Evolutionary conservation across 768 basidiomycete species (phyloP).

Genomic region (Pholiota molesta): DNA sequence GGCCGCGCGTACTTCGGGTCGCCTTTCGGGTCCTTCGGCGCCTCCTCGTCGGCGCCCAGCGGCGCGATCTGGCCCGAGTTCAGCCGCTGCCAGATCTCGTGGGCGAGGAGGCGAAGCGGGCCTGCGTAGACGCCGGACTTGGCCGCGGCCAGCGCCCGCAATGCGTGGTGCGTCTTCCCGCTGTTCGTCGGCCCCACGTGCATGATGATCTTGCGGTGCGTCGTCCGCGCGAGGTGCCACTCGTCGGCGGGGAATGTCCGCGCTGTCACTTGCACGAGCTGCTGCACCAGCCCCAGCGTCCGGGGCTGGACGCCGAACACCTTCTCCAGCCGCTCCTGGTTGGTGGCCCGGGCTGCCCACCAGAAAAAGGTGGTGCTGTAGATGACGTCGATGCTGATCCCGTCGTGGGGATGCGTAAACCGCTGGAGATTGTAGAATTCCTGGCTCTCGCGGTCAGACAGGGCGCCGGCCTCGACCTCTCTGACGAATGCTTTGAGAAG

Average conservation of each 20-base stretch:
- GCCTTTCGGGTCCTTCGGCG: conserved; percentile 31
- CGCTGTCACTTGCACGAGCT: conserved; percentile 40
- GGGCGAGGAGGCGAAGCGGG: conserved; percentile 89
- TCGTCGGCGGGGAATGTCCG: conserved; percentile 50
- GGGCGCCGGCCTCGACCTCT: conserved; percentile 38
- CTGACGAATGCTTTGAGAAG: conserved; percentile 47
- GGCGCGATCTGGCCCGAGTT: conserved; percentile 90
- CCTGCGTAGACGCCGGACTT: conserved; percentile 83
- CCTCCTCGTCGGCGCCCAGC: conserved; percentile 47
- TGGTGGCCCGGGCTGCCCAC: conserved; percentile 40
- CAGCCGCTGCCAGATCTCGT: conserved; percentile 91
- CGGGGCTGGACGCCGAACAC: conserved; percentile 26
- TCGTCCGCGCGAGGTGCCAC: conserved; percentile 53
- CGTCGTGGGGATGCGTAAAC: conserved; percentile 38
- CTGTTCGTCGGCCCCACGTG: conserved; percentile 98
- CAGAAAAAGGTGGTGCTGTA: conserved; percentile 56
- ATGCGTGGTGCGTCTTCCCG: conserved; percentile 93
- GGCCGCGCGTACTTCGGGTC: conserved; percentile 54
- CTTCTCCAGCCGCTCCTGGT: conserved; percentile 5
- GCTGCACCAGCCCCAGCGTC: conserved; percentile 41
- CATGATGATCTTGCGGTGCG: conserved; percentile 82
- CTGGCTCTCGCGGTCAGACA: conserved; percentile 27
- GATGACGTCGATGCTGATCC: conserved; percentile 43
- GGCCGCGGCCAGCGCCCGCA: conserved; percentile 84
- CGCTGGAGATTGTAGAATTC: conserved; percentile 40